phyloP scores from a whole-genome alignment of 179 eudicot species.

The Spinacia oleracea region DNA sequence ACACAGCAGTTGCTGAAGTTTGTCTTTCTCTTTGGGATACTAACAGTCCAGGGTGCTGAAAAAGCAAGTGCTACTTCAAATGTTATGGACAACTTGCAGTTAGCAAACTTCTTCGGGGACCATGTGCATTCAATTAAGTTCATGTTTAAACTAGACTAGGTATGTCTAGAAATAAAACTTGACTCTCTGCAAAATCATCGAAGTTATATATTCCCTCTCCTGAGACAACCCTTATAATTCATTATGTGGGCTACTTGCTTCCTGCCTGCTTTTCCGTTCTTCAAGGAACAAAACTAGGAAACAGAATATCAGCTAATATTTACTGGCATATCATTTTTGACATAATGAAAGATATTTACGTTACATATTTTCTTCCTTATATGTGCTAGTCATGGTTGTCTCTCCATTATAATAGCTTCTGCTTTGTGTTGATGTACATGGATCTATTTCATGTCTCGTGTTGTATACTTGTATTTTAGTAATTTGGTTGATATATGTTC shows the following conservation, averaged over 20 bases:
- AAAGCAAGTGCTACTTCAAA: conserved; percentile 74
- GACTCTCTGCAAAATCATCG: not conserved
- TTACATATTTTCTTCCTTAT: not conserved
- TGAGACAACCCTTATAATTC: not conserved
- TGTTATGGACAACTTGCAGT: conserved; percentile 51
- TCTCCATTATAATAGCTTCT: not conserved
- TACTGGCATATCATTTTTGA: not conserved
- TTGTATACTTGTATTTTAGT: not conserved
- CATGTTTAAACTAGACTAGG: not conserved
- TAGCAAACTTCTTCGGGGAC: conserved; percentile 70
- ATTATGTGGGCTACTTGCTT: not conserved
- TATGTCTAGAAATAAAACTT: not conserved
- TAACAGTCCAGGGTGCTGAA: conserved; percentile 57
- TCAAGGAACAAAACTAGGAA: not conserved
- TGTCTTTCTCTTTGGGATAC: conserved; percentile 56
- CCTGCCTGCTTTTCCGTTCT: not conserved
- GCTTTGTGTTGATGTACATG: conserved; percentile 1
- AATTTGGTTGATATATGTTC: conserved; percentile 18
- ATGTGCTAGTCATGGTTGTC: not conserved
- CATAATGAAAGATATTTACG: not conserved
- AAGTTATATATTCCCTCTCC: not conserved
- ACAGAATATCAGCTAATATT: not conserved
- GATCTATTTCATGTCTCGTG: not conserved
- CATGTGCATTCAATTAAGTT: conserved; percentile 14
- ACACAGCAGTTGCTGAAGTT: conserved; percentile 47